Conservation (phyloP, 1,139 yeast genomes). For the Hansenula anomala region DNA sequence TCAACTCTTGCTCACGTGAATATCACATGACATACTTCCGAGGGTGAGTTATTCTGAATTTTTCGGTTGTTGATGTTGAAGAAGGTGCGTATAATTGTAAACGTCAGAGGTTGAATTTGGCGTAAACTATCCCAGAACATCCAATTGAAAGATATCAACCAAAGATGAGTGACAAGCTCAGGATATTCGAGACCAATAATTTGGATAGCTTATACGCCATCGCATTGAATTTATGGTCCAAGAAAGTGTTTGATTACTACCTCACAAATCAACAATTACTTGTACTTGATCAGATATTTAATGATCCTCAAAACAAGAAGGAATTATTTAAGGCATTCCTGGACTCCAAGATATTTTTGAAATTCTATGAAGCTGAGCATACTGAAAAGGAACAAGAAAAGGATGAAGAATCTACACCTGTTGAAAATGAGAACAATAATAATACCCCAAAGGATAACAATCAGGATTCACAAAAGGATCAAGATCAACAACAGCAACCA, state of each 20-base stretch:
- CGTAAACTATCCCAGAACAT: too few species aligned
- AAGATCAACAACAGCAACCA: too few species aligned
- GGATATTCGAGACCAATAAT: slow-evolving; percentile 17
- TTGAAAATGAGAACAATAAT: slow-evolving; percentile 1
- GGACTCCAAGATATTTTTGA: slow-evolving; percentile 12
- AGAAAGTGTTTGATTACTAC: slow-evolving; percentile 51
- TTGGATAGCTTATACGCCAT: slow-evolving; percentile 13
- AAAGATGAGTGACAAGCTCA: slow-evolving; percentile 7
- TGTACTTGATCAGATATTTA: slow-evolving; percentile 43
- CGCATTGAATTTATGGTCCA: slow-evolving; percentile 40
- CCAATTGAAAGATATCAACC: background rate
- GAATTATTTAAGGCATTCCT: slow-evolving; percentile 12
- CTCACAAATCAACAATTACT: slow-evolving; percentile 59
- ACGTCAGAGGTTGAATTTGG: too few species aligned
- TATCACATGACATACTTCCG: too few species aligned
- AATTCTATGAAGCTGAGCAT: slow-evolving; percentile 8
- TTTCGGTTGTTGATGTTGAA: too few species aligned
- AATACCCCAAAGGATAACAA: slow-evolving; percentile 8
- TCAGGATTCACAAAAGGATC: slow-evolving; percentile 6
- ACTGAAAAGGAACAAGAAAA: slow-evolving; percentile 22
- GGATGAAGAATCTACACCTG: slow-evolving; percentile 43
- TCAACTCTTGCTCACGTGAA: too few species aligned
- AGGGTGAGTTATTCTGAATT: too few species aligned
- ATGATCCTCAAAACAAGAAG: slow-evolving; percentile 16
- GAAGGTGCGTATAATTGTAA: too few species aligned